Conservation (phyloP, 768 basidiomycete genomes). For the Boletus subparvulus region DNA sequence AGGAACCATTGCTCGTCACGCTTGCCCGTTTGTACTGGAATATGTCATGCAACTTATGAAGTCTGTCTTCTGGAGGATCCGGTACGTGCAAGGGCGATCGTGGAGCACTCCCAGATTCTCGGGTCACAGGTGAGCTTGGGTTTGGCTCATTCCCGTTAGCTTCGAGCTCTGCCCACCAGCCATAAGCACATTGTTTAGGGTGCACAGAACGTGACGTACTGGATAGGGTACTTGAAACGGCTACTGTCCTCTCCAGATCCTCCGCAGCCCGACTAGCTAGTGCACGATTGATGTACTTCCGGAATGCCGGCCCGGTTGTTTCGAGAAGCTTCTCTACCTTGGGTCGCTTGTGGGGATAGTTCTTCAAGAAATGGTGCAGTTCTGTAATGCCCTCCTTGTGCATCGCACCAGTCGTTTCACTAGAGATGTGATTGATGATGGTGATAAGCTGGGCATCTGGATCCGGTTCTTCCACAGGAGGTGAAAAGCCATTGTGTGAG, state of each 20-base stretch:
- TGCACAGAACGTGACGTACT: slow-evolving; percentile 47
- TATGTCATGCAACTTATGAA: slow-evolving; percentile 74
- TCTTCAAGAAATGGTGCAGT: slow-evolving; percentile 89
- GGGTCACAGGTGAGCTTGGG: slow-evolving; percentile 31
- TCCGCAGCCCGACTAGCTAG: slow-evolving; percentile 85
- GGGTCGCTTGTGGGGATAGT: slow-evolving; percentile 78
- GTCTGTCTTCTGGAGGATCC: slow-evolving; percentile 55
- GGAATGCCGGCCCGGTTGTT: slow-evolving; percentile 84
- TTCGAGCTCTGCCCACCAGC: slow-evolving; percentile 53
- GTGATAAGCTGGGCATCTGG: slow-evolving; percentile 80
- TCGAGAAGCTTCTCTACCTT: slow-evolving; percentile 87
- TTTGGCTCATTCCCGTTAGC: slow-evolving; percentile 48
- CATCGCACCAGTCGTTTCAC: slow-evolving; percentile 83
- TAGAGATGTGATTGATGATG: slow-evolving; percentile 85
- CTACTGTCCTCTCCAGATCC: slow-evolving; percentile 75
- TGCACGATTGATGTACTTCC: slow-evolving; percentile 88
- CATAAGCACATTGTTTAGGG: slow-evolving; percentile 8
- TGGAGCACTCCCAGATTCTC: slow-evolving; percentile 31
- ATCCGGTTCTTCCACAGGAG: slow-evolving; percentile 77
- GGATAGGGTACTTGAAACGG: slow-evolving; percentile 79
- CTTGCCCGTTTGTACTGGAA: slow-evolving; percentile 79
- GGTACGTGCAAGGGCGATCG: slow-evolving; percentile 34
- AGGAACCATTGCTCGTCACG: slow-evolving; percentile 48
- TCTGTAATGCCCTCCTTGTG: slow-evolving; percentile 95
- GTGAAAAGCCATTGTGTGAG: slow-evolving; percentile 53